These are phyloP conservation scores for Agaricus blazei DNA, from an alignment of 768 basidiomycete genomes.

Conservation along the genomic window DNA sequence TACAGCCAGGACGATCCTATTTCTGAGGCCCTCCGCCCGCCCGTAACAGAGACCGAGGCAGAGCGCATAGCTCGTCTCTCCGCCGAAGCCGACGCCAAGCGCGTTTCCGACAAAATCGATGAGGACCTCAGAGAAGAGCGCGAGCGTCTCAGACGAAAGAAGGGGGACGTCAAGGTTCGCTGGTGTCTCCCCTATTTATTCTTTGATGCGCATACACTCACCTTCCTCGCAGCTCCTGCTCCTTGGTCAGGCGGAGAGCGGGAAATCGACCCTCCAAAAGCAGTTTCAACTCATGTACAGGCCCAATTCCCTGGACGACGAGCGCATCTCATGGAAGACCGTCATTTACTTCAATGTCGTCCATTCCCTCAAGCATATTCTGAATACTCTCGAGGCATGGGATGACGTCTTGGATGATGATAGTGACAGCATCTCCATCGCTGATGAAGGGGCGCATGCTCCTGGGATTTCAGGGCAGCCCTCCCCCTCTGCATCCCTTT, in stretches of 20 bases:
- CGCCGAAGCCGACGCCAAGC: conserved; percentile 69
- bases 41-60: conserved; percentile 56
- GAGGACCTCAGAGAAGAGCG: conserved; percentile 71
- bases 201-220: conserved; percentile 32
- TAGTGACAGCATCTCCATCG: conserved; percentile 25
- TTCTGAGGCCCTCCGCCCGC: conserved; percentile 58
- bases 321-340: conserved; percentile 68
- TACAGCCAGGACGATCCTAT: conserved; percentile 78
- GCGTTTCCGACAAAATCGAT: conserved; percentile 77
- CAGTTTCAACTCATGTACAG: conserved; percentile 81
- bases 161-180: conserved; percentile 66
- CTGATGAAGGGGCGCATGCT: conserved; percentile 19
- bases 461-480: conserved; percentile 33
- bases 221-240: conserved; percentile 49
- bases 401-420: conserved; percentile 53
- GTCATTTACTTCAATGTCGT: conserved; percentile 77
- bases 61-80: conserved; percentile 59
- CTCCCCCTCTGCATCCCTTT: conserved; percentile 34
- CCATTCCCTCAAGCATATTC: conserved; percentile 64
- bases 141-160: conserved; percentile 57
- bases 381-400: conserved; percentile 56
- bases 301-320: conserved; percentile 62
- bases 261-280: conserved; percentile 73
- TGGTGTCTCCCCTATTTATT: conserved; percentile 3
- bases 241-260: conserved; percentile 75